Evolutionary conservation across 192 early-diverging fungal genomes (phyloP).

Genomic region (Coemansia sp.): DNA sequence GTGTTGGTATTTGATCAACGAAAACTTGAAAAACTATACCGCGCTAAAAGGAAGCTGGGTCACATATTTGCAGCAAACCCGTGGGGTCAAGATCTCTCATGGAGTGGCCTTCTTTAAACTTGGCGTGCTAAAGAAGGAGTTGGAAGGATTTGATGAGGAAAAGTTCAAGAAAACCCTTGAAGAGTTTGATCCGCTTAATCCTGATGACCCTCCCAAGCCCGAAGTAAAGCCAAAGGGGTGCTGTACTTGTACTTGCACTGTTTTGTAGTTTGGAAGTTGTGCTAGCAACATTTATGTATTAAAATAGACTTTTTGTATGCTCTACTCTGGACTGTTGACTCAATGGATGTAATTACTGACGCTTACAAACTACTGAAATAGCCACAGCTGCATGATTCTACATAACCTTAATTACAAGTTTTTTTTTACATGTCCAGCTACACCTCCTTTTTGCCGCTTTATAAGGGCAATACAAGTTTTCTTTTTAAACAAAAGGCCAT

Average conservation of each 20-base stretch:
- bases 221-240: no score
- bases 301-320: no score
- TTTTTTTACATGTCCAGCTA: no score
- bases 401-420: no score
- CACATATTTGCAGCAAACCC: not conserved
- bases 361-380: no score
- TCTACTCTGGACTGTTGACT: no score
- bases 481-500: no score
- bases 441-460: no score
- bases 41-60: conserved; percentile 8
- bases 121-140: conserved; percentile 11
- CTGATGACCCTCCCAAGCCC: not conserved
- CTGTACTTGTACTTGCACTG: conserved; percentile 9
- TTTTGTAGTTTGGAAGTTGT: conserved; percentile 14
- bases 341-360: no score
- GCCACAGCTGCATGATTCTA: no score
- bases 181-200: conserved; percentile 10
- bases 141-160: conserved; percentile 11
- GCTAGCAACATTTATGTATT: no score
- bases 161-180: conserved; percentile 8
- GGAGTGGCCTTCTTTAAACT: conserved; percentile 26
- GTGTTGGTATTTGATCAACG: conserved; percentile 9
- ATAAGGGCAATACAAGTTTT: no score
- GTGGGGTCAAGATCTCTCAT: conserved; percentile 4
- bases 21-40: conserved; percentile 8